Conservation (phyloP, 2,329 filamentous ascomycete genomes). For the Furcasterigmium furcatum region DNA sequence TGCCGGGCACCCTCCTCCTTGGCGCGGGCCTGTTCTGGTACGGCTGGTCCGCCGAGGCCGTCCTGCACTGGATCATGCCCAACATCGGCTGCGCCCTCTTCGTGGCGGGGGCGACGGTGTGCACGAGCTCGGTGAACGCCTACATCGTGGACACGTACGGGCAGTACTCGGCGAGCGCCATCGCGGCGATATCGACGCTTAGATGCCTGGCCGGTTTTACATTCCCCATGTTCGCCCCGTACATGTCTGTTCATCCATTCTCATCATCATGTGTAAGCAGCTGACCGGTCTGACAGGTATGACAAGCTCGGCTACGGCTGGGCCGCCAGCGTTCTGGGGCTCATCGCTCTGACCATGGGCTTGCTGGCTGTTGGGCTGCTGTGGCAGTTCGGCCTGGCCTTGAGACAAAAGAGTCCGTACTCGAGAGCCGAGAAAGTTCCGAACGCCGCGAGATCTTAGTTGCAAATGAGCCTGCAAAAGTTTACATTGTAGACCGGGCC, state of each 20-base stretch:
- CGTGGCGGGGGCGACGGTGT: slow-evolving; percentile 31
- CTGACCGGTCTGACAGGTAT: too few relatives aligned
- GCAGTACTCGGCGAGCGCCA: slow-evolving; percentile 40
- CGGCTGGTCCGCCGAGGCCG: slow-evolving; percentile 40
- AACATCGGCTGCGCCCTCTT: slow-evolving; percentile 39
- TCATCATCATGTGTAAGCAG: too few relatives aligned
- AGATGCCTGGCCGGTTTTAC: slow-evolving; percentile 47
- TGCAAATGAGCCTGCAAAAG: too few relatives aligned
- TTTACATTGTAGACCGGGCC: too few relatives aligned
- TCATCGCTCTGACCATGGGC: slow-evolving; percentile 32
- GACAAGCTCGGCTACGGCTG: slow-evolving; percentile 33
- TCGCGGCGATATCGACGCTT: slow-evolving; percentile 39
- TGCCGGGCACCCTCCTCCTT: slow-evolving; percentile 34
- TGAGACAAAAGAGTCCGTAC: slow-evolving; percentile 27
- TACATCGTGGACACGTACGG: slow-evolving; percentile 45
- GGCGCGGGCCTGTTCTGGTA: slow-evolving; percentile 40
- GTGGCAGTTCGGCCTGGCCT: slow-evolving; percentile 37
- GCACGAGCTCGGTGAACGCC: slow-evolving; percentile 42
- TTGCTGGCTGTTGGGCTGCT: slow-evolving; percentile 40
- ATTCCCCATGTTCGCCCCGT: slow-evolving; percentile 47
- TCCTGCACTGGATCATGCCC: slow-evolving; percentile 41
- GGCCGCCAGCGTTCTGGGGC: slow-evolving; percentile 39
- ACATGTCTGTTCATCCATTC: too few relatives aligned
- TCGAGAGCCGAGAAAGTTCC: too few relatives aligned
- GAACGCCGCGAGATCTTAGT: too few relatives aligned